Evolutionary conservation across 176 grass and related monocot genomes (phyloP), one percentile per base, ranked within the genome.

Genomic region (Oryza punctata): DNA sequence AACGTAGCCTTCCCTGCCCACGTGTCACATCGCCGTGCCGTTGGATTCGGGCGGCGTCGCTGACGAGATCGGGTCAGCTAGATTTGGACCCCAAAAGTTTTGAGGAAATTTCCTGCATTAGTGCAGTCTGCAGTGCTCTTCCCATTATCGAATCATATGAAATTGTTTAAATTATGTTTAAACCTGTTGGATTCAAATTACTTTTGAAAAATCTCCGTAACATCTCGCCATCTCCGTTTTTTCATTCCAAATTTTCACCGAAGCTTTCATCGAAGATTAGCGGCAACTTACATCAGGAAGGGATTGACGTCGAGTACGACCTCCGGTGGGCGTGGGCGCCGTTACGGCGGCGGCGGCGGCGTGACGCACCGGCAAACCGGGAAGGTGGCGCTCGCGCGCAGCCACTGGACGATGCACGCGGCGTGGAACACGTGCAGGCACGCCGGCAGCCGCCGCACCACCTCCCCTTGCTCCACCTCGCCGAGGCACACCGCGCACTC

Each of bases 361-460:
- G 76, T 44, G 59, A 18, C 64, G 45, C 46, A 80, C 41, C 89
- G 75, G 78, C 92, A 94, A 40, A 91, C 63, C 1, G 92, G 92
- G 59, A 89, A 94, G 27, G 86, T 79, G 30, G 75, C 61, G 65
- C 79, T 81, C 47, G 37, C 63, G 15, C 3, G 82, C 89, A 91
- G 78, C 89, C 92, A 91, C 67, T 3, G 32, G 33, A 89, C 86
- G 28, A 91, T 81, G 75, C 92, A 94, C 69, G 69, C 23, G 3
- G 4, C n/a, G 75, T 94, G 92, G 73, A 94, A 94, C 12, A 86
- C 50, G 70, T 94, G 86, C n/a, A 3, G 19, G 83, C 89, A 94
- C 21, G 28, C 67, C n/a, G 89, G 86, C 69, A 94, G 68, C 64
- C 23, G 45, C 69, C 77, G 63, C 50, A 85, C 85, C 47, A 28